Base-by-base conservation (phyloP, 202 grass and related monocot genomes). In the Carex arenaria region DNA sequence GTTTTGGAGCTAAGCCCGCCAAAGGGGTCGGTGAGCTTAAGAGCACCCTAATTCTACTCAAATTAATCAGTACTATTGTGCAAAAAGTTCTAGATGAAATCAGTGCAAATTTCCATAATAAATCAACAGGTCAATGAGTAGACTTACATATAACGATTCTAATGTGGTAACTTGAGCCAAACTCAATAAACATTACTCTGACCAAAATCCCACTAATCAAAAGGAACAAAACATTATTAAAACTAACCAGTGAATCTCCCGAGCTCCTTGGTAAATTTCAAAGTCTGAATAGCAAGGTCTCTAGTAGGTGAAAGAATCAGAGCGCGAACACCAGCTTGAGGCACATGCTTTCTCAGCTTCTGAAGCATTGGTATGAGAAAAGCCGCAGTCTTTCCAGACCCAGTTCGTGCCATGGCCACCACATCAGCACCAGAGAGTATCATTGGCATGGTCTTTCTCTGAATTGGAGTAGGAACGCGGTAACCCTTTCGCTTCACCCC, bases 331-430 rank as follows among this genome's bases (percentile, higher is more conserved):
- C 96, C 96, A 10, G 91, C 89, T 79, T 90, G 89, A 0, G 93
- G 83, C 67, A 90, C 96, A 30, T 90, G 91, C 56, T 88, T 81
- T 47, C 95, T 93, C 72, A 95, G 95, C 66, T 92, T 94, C 85
- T 93, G 91, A 61, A 98, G 93, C 96, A 92, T 98, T 69, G 93
- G 93, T 11, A 98, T 78, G 0, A 98, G 91, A 87, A 98, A 98
- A 10, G 96, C 96, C 2, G 96, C 93, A 49, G 96, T 98, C 85
- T 98, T 98, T 26, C 93, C 93, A 49, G 96, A 98, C 0, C 96
- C 96, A 3, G 93, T 98, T 57, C 93, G 90, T 23, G 93, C 96
- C 96, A 98, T 98, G 78, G 93, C 96, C 17, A 92, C 96, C 61
- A 98, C 84, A 67, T 98, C 96, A 11, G 67, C 38, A 5, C 96